These are phyloP conservation scores for Trichoderma breve DNA, from an alignment of 2,329 filamentous ascomycete species.

Conservation along the genomic window DNA sequence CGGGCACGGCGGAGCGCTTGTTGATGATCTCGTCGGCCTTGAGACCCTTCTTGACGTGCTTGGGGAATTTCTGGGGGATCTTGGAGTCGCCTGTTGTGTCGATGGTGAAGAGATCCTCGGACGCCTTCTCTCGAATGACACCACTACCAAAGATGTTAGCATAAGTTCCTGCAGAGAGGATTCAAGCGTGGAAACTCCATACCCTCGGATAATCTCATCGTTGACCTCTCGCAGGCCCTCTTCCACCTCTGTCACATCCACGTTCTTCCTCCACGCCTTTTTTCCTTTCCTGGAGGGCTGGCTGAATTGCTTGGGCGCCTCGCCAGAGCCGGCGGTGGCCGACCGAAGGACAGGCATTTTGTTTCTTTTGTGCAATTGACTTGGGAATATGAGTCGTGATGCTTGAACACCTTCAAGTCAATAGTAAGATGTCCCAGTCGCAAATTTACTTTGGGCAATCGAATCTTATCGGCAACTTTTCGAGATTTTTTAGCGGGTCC, in stretches of 20 bases:
- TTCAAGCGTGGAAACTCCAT: conserved; percentile 28
- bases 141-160: conserved; percentile 56
- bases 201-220: conserved; percentile 90
- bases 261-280: conserved; percentile 98
- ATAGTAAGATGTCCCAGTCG: neutral
- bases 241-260: conserved; percentile 85
- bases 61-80: conserved; percentile 61
- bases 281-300: conserved; percentile 96
- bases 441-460: neutral
- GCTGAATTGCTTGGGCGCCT: conserved; percentile 74
- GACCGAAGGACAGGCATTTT: conserved; percentile 55
- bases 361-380: neutral
- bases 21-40: conserved; percentile 91
- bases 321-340: conserved; percentile 44
- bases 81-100: conserved; percentile 70
- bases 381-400: neutral
- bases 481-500: conserved; percentile 21
- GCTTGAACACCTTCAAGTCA: neutral
- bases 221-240: conserved; percentile 79
- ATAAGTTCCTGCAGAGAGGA: neutral
- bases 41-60: conserved; percentile 71
- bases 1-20: conserved; percentile 76
- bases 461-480: conserved; percentile 17
- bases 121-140: conserved; percentile 77
- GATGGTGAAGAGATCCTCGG: conserved; percentile 80